Conservation (phyloP, 202 grass and related monocot genomes). For the Alloteropsis angusta region DNA sequence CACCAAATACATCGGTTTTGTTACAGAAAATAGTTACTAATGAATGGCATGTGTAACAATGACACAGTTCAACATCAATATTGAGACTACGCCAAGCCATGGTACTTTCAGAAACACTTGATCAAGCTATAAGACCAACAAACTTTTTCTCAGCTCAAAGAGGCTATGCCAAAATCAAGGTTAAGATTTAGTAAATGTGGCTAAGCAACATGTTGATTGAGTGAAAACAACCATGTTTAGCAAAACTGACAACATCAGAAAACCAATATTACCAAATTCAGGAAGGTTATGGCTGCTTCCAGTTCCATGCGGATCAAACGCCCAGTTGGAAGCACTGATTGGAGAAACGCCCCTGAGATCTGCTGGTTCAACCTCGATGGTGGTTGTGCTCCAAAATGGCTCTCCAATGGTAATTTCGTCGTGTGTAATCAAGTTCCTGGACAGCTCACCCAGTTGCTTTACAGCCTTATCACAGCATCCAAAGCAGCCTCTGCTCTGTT, state of each 20-base stretch:
- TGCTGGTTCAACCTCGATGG: slow-evolving; percentile 37
- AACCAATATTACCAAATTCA: slow-evolving; percentile 29
- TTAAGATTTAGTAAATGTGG: background rate
- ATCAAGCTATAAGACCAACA: background rate
- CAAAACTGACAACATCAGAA: background rate
- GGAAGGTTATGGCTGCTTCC: slow-evolving; percentile 24
- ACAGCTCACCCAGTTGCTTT: slow-evolving; percentile 24
- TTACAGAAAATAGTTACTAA: background rate
- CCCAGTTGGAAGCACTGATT: background rate
- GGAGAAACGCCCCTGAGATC: slow-evolving; percentile 16
- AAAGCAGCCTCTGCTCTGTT: slow-evolving; percentile 68
- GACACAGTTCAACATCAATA: too few species aligned
- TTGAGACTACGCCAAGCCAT: slow-evolving; percentile 1
- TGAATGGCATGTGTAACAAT: background rate
- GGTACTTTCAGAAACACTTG: background rate
- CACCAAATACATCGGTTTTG: background rate
- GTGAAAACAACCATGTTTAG: background rate
- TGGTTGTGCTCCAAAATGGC: slow-evolving; percentile 40
- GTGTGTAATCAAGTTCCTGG: slow-evolving; percentile 18
- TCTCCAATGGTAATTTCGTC: slow-evolving; percentile 20
- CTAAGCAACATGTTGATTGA: background rate
- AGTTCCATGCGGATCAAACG: slow-evolving; percentile 16
- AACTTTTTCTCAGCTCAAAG: background rate
- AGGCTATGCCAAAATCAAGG: background rate
- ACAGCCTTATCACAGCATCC: slow-evolving; percentile 43